These are phyloP conservation scores for Coemansia sp. DNA, from an alignment of 192 early-diverging fungal species.

Conservation along the genomic window DNA sequence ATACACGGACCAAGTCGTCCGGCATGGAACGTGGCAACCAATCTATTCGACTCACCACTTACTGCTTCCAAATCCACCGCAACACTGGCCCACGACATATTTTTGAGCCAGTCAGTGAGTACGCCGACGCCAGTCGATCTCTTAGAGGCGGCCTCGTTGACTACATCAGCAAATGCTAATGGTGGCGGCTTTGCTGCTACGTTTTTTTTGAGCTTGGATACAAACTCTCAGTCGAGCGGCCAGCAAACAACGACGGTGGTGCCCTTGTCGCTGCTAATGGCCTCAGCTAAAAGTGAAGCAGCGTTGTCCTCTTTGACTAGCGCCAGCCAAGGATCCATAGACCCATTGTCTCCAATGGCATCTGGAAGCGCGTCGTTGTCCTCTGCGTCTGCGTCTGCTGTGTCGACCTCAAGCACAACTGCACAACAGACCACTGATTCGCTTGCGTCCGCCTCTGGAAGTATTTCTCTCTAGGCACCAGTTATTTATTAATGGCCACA, in stretches of 20 bases:
- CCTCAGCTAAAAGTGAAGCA: conserved; percentile 12
- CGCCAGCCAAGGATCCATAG: neutral
- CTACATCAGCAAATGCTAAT: neutral
- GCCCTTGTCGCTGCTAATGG: conserved; percentile 38
- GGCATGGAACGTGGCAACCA: conserved; percentile 5
- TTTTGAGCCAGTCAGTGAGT: neutral
- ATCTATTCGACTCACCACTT: conserved; percentile 24
- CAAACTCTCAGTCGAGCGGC: conserved; percentile 5
- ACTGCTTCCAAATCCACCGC: conserved; percentile 1
- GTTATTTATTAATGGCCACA: neutral
- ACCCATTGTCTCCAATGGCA: neutral
- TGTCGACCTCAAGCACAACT: neutral
- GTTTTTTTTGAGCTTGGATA: conserved; percentile 42
- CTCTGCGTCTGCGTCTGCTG: neutral
- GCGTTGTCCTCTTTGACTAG: neutral
- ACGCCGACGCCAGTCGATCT: neutral
- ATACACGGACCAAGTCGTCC: conserved; percentile 4
- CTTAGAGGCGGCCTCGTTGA: neutral
- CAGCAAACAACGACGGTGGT: conserved; percentile 31
- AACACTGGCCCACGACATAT: neutral
- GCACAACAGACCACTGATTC: neutral
- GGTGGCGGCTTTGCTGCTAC: conserved; percentile 41
- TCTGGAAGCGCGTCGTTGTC: neutral
- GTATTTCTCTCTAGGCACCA: neutral
- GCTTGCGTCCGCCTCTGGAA: neutral